Conservation (phyloP, 768 basidiomycete genomes). For the Suillus tomentosus region DNA sequence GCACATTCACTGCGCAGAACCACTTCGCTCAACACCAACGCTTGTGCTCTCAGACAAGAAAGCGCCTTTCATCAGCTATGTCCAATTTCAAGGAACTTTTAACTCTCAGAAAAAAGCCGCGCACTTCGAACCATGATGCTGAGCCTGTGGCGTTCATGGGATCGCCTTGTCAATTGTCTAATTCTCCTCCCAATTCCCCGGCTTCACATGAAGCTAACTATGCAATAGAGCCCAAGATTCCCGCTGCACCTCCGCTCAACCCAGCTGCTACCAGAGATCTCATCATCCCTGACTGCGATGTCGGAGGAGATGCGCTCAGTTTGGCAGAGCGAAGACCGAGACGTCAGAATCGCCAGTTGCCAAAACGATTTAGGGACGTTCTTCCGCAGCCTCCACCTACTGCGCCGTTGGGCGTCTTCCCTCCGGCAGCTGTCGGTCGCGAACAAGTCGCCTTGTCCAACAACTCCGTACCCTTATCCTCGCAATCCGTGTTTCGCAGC, state of each 20-base stretch:
- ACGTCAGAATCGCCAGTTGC: background rate
- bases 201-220: too few species aligned
- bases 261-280: too few species aligned
- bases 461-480: too few species aligned
- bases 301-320: background rate
- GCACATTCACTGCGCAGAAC: too few species aligned
- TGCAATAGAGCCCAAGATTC: too few species aligned
- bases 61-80: background rate
- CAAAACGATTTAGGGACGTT: background rate
- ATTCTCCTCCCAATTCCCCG: too few species aligned
- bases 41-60: background rate
- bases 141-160: too few species aligned
- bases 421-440: background rate
- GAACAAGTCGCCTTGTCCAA: too few species aligned
- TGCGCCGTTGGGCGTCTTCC: background rate
- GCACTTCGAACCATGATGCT: background rate
- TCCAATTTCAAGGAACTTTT: background rate
- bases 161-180: too few species aligned
- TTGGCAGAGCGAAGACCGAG: background rate
- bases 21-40: background rate
- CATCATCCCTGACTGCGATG: background rate
- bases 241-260: too few species aligned
- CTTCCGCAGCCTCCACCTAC: background rate
- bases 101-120: background rate
- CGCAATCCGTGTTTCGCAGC: too few species aligned